A percentile compares a stretch with the other conserved stretches of the same genome.
phyloP scores from a whole-genome alignment of 2,329 filamentous ascomycete genomes.

The Stenocarpella maydis region DNA sequence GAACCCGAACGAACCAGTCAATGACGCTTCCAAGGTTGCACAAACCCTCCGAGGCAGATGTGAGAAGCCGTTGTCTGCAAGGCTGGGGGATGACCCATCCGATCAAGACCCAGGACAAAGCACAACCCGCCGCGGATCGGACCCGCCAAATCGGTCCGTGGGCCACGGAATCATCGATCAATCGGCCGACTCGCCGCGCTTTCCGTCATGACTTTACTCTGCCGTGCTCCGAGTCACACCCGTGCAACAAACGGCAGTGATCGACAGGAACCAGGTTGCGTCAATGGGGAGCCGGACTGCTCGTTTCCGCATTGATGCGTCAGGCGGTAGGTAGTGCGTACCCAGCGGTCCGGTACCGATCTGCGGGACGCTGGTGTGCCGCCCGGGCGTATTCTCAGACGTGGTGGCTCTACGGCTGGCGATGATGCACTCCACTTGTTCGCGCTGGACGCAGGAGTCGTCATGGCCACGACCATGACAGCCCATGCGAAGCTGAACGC shows the following conservation, averaged over 20 bases:
- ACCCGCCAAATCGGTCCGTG: background rate
- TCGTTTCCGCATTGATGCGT: background rate
- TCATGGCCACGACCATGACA: constrained; percentile 27
- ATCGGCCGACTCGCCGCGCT: background rate
- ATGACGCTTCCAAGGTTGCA: constrained; percentile 22
- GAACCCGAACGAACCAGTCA: background rate
- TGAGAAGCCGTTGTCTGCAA: background rate
- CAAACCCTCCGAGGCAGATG: background rate
- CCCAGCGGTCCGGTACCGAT: constrained; percentile 1
- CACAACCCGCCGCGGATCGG: background rate
- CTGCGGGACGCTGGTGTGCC: background rate
- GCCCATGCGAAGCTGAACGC: background rate
- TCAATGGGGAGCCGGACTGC: background rate
- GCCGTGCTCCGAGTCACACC: background rate
- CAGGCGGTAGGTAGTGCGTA: background rate
- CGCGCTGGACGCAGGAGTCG: constrained; percentile 9
- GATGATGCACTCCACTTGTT: constrained; percentile 9
- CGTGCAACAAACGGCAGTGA: background rate
- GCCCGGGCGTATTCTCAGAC: background rate
- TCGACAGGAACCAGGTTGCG: constrained; percentile 22
- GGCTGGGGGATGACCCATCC: background rate
- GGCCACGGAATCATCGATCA: constrained; percentile 1
- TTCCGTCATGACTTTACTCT: constrained; percentile 29
- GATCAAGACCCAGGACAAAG: constrained; percentile 1
- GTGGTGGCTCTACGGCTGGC: background rate